Evolutionary conservation across 371 early-diverging fungal species (phyloP), one percentile per base, ranked within the genome.

Genomic region (Mycotypha africana): DNA sequence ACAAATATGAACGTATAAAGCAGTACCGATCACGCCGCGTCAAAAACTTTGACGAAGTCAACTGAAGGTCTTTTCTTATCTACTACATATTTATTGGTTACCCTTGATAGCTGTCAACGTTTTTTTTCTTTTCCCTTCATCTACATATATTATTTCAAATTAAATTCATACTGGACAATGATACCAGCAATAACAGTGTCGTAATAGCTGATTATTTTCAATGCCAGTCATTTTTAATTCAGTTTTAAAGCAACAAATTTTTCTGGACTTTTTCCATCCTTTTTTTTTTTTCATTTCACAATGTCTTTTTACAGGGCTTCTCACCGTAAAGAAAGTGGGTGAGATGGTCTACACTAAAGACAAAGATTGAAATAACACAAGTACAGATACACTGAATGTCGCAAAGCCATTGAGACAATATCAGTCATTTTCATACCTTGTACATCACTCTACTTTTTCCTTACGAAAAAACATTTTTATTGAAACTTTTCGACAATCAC

Each of bases 1-100:
- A 71, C 42, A 55, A 51, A 42, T 71, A 65, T 45, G 63, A 71
- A 38, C 42, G 56, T 26, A 59, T 71, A 8, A 56, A 60, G 0
- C 72, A 71, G 38, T 53, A 51, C 16, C 57, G 65, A 24, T 71
- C 72, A 10, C 56, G 72, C 9, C 58, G 65, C 22, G 57, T 71
- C 2, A 49, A 51, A 28, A 62, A 55, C 41, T 56, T 51, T 38
- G 38, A 47, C 14, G 65, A 61, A 45, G 44, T 59, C 6, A 16
- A 25, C 14, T 31, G 41, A 22, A 19, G 31, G 23, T 31, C 19
- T 15, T 22, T 16, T n/a, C n/a, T n/a, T n/a, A n/a, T n/a, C n/a
- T n/a, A n/a, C n/a, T n/a, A n/a, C n/a, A n/a, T n/a, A n/a, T n/a
- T n/a, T n/a, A n/a, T n/a, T n/a, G n/a, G n/a, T n/a, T n/a, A n/a